Conservation (phyloP, 2,329 filamentous ascomycete genomes). For the Neonectria sp. region DNA sequence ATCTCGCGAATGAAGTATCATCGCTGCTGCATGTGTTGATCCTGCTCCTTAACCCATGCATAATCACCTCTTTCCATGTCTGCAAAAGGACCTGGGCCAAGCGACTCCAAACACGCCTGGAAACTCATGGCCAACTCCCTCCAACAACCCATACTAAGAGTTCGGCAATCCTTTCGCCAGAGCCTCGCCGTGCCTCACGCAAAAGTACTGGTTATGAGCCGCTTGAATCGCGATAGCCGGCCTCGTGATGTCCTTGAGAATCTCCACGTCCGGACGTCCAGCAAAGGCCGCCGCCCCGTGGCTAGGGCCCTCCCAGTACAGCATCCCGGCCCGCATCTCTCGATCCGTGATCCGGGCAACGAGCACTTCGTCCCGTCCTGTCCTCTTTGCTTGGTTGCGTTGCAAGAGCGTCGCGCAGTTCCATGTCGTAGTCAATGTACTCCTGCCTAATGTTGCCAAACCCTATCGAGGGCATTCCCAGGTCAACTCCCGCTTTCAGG, state of each 20-base stretch:
- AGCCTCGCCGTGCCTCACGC: conserved; percentile 44
- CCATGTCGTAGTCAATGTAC: conserved; percentile 15
- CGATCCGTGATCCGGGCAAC: conserved; percentile 23
- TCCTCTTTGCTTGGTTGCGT: conserved; percentile 32
- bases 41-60: conserved; percentile 1
- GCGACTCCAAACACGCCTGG: conserved; percentile 33
- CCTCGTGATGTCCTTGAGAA: conserved; percentile 43
- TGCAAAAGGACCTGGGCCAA: conserved; percentile 15
- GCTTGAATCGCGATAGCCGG: conserved; percentile 49
- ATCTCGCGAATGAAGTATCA: too few relatives aligned
- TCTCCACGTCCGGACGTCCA: conserved; percentile 43
- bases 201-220: conserved; percentile 49
- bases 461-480: background rate
- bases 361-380: conserved; percentile 8
- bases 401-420: conserved; percentile 24
- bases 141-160: conserved; percentile 41
- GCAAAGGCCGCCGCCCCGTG: conserved; percentile 44
- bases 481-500: conserved; percentile 1
- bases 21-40: too few relatives aligned
- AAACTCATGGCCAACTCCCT: conserved; percentile 43
- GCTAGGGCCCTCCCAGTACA: conserved; percentile 48
- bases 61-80: conserved; percentile 33
- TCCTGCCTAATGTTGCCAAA: conserved; percentile 17
- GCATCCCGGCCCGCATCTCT: conserved; percentile 42
- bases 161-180: conserved; percentile 43